These are phyloP conservation scores for Fusarium euwallaceae DNA, from an alignment of 2,329 filamentous ascomycete genomes.

Conservation along the genomic window DNA sequence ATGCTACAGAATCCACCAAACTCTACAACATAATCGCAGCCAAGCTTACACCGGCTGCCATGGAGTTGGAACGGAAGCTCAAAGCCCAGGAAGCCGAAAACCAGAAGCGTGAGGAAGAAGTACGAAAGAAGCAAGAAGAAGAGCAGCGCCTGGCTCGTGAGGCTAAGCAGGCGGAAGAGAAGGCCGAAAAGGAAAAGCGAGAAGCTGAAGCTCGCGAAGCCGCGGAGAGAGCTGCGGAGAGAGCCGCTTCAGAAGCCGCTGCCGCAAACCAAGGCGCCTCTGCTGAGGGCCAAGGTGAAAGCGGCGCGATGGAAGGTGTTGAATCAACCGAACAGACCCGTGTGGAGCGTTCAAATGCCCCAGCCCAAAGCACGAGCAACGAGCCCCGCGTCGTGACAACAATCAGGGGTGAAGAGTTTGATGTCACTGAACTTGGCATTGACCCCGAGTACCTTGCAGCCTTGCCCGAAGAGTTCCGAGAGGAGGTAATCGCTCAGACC, in stretches of 20 bases:
- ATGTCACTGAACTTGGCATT: conserved; percentile 95
- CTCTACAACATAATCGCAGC: conserved; percentile 78
- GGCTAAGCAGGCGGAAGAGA: conserved; percentile 79
- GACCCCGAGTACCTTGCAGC: conserved; percentile 95
- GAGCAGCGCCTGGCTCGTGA: conserved; percentile 76
- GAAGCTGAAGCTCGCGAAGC: conserved; percentile 79
- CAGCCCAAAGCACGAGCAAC: conserved; percentile 41
- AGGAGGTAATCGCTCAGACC: conserved; percentile 95
- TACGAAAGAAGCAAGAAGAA: conserved; percentile 72
- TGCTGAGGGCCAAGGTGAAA: conserved; percentile 33
- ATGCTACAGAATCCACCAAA: conserved; percentile 74
- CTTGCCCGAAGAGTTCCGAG: conserved; percentile 95
- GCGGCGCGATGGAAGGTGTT: conserved; percentile 81
- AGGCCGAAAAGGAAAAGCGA: conserved; percentile 73
- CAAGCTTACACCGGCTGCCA: conserved; percentile 83
- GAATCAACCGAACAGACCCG: conserved; percentile 64
- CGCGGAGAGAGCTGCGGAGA: conserved; percentile 65
- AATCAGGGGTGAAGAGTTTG: conserved; percentile 87
- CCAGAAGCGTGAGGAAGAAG: conserved; percentile 65
- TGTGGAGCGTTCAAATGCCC: conserved; percentile 47
- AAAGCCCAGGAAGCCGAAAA: conserved; percentile 71
- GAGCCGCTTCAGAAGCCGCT: conserved; percentile 72
- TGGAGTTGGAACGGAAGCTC: conserved; percentile 81
- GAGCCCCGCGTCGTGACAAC: conserved; percentile 79
- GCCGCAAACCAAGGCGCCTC: conserved; percentile 44